Conservation (phyloP, 495 filamentous ascomycete genomes). For the Aspergillus olivimuriae region DNA sequence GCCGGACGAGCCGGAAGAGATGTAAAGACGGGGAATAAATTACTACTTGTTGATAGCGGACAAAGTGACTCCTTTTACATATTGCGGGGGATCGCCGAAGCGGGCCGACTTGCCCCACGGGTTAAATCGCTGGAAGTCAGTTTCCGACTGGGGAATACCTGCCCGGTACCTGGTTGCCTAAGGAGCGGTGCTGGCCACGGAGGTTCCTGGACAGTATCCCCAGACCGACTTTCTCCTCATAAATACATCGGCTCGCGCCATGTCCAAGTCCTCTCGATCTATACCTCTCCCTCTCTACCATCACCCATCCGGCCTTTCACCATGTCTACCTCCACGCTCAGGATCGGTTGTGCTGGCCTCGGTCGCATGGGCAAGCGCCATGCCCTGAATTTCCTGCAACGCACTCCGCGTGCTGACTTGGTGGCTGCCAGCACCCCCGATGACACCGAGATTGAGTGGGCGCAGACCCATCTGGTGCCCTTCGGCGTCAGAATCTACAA, state of each 20-base stretch:
- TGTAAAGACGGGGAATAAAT: slow-evolving; percentile 1
- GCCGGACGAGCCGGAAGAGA: too few species aligned
- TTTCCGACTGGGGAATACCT: too few species aligned
- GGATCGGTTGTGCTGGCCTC: slow-evolving; percentile 47
- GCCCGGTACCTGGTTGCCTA: too few species aligned
- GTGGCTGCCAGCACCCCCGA: slow-evolving; percentile 48
- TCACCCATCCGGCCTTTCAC: too few species aligned
- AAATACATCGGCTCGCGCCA: too few species aligned
- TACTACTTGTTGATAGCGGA: not conserved
- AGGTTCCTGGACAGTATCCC: too few species aligned
- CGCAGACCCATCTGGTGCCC: slow-evolving; percentile 38
- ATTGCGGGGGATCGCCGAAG: not conserved
- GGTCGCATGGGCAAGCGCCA: slow-evolving; percentile 56
- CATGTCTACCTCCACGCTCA: slow-evolving; percentile 41
- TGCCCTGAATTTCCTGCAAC: slow-evolving; percentile 47
- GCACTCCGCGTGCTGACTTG: slow-evolving; percentile 45
- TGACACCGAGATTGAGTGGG: slow-evolving; percentile 46
- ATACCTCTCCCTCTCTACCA: not conserved
- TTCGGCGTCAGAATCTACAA: slow-evolving; percentile 43
- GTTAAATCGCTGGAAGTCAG: not conserved
- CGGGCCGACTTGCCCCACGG: not conserved
- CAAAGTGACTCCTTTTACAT: not conserved
- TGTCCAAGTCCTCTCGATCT: too few species aligned
- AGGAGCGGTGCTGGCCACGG: too few species aligned
- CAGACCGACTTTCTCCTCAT: too few species aligned